These are phyloP conservation scores for Whalleya microplaca DNA, from an alignment of 2,329 filamentous ascomycete genomes.

Conservation along the genomic window DNA sequence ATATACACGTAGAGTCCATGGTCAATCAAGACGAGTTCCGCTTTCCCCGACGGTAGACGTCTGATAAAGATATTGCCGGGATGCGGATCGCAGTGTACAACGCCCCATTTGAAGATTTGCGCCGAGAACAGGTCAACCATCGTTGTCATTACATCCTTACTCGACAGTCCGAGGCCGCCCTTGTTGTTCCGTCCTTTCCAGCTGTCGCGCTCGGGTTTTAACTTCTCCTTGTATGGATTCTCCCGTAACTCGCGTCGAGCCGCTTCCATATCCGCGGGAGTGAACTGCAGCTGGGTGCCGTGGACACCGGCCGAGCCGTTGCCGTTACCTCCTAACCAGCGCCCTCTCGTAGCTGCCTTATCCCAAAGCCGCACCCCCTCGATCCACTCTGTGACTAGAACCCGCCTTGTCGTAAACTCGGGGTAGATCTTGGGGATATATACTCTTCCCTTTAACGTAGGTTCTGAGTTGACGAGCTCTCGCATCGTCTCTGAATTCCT, in stretches of 20 bases:
- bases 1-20: slow-evolving; percentile 96
- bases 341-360: slow-evolving; percentile 75
- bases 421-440: slow-evolving; percentile 87
- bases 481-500: slow-evolving; percentile 87
- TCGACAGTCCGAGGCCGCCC: slow-evolving; percentile 81
- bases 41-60: slow-evolving; percentile 75
- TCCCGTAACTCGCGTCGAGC: slow-evolving; percentile 52
- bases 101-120: slow-evolving; percentile 96
- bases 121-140: slow-evolving; percentile 97
- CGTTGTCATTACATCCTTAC: slow-evolving; percentile 90
- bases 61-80: slow-evolving; percentile 97
- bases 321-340: slow-evolving; percentile 79
- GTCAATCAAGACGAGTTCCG: slow-evolving; percentile 94
- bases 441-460: slow-evolving; percentile 75
- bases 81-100: slow-evolving; percentile 95
- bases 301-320: slow-evolving; percentile 78
- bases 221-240: slow-evolving; percentile 57
- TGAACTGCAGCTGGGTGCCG: slow-evolving; percentile 61
- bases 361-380: slow-evolving; percentile 94
- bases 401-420: slow-evolving; percentile 78
- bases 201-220: slow-evolving; percentile 79
- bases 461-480: slow-evolving; percentile 73
- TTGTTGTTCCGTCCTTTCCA: slow-evolving; percentile 75
- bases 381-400: slow-evolving; percentile 97
- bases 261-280: slow-evolving; percentile 50